Evolutionary conservation across 2,329 filamentous ascomycete species (phyloP), one percentile per base, ranked within the genome.

Genomic region (Lachnellula subtilissima): DNA sequence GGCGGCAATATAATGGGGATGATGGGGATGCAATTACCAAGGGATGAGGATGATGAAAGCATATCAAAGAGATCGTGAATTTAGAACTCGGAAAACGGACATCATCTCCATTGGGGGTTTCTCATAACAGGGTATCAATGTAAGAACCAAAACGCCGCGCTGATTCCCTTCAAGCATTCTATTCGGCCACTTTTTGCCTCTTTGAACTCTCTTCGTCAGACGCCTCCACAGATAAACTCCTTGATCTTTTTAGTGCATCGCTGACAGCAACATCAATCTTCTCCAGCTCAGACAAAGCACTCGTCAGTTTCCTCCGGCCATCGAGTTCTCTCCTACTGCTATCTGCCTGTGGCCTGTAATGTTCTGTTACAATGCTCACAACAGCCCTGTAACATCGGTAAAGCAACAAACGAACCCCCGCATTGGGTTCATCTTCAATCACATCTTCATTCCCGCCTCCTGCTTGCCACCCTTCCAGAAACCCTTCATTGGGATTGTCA

Each of bases 1-100:
- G 88, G 89, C 2, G 86, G 92, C 0, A 97, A 97, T 69, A 76
- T 99, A 58, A 79, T 99, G 66, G 87, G 86, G 6, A 81, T 95
- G 74, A 88, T 97, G 86, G 91, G 91, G 0, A 77, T 97, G 62
- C 80, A 83, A 42, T 76, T 97, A 57, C 93, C 93, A 0, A 80
- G 88, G 57, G 91, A 96, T 66, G 90, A 93, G 58, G 85, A 81
- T 45, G 50, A 47, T 35, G 28, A 28, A 32, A 32, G 51, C 43
- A 39, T 46, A 42, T 25, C 48, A 43, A 43, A 56, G 42, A 28
- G 36, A 28, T 42, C 42, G 19, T 52, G 48, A 22, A 45, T 6
- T 46, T 23, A 15, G 28, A 32, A 32, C 11, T 32, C 28, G 28
- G 28, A 46, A 14, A 22, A 23, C 6, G 19, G 32, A 47, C 55